Conservation (phyloP, 305 asterid genomes). For the Fraxinus platypoda region DNA sequence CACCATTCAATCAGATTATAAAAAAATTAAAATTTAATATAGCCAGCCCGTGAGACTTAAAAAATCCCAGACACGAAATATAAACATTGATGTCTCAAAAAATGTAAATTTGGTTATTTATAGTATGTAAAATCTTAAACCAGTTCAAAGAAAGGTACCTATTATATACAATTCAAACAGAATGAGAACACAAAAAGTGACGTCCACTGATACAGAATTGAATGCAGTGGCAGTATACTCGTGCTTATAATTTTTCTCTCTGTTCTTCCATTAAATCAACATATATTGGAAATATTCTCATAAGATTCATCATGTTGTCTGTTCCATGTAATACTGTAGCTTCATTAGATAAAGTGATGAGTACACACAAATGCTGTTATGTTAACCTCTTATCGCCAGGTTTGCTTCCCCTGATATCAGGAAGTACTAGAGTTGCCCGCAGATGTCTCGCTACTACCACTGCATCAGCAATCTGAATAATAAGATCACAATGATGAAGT, state of each 20-base stretch:
- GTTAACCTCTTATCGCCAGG: conserved; percentile 66
- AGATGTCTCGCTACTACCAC: conserved; percentile 88
- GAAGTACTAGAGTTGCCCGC: conserved; percentile 86
- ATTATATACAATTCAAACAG: not conserved
- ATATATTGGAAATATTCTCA: not conserved
- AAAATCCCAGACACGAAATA: not conserved
- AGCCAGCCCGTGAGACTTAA: not conserved
- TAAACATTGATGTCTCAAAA: not conserved
- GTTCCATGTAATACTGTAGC: not conserved
- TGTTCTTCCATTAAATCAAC: not conserved
- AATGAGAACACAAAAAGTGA: not conserved
- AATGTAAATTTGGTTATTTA: not conserved
- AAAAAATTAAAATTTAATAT: not conserved
- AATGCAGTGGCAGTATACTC: not conserved
- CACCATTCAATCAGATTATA: not conserved
- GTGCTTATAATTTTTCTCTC: not conserved
- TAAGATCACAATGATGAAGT: not conserved
- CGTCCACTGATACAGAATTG: not conserved
- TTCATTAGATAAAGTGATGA: not conserved
- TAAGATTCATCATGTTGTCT: not conserved
- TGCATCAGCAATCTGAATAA: conserved; percentile 83
- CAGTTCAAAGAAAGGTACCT: not conserved
- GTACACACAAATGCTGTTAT: not conserved
- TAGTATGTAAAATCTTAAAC: not conserved
- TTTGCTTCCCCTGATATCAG: conserved; percentile 82